Evolutionary conservation across 177 flowering plant species (phyloP), one percentile per base, ranked within the genome.

Genomic region (Vitis hybrid): DNA sequence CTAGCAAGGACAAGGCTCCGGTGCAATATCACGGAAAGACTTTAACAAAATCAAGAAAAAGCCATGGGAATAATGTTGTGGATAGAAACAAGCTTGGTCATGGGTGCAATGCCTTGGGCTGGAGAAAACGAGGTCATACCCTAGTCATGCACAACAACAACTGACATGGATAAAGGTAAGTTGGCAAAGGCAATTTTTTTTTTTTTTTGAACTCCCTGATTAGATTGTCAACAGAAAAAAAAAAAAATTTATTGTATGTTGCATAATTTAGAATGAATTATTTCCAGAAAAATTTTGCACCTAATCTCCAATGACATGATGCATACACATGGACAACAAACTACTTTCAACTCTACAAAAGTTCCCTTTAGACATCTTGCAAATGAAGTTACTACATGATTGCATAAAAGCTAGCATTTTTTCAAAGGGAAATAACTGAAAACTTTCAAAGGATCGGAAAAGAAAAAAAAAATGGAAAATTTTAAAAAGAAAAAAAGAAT

Each of bases 221-320:
- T 2, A 22, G 26, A 22, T 22, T 22, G 26, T 22, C 26, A 22
- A 22, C 2, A 22, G 22, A 63, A 26, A 59, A 26, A 20, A 19
- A 45, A 16, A 9, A 56, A 22, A 84, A 84, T 71, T 84, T 87
- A 48, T 71, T 83, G 79, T 81, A 87, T 50, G 97, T 91, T 67
- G 98, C 98, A 73, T 86, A 91, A 74, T 90, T 94, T 66, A 93
- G 71, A 31, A 62, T 83, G 70, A 69, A 94, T 54, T 93, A 97
- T 50, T 76, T 82, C 34, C 81, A 22, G 71, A 92, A 92, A 77
- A 78, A 90, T 12, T 74, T 15, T 10, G 94, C 90, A 72, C 90
- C 95, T 14, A 71, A 70, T 65, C 66, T 82, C 99, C 96, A 93
- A n/a, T 82, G 74, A 69, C 88, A 98, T 90, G 87, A 64, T 50